Evolutionary conservation across 148 eudicot genomes (phyloP).

Genomic region (Arbutus unedo): DNA sequence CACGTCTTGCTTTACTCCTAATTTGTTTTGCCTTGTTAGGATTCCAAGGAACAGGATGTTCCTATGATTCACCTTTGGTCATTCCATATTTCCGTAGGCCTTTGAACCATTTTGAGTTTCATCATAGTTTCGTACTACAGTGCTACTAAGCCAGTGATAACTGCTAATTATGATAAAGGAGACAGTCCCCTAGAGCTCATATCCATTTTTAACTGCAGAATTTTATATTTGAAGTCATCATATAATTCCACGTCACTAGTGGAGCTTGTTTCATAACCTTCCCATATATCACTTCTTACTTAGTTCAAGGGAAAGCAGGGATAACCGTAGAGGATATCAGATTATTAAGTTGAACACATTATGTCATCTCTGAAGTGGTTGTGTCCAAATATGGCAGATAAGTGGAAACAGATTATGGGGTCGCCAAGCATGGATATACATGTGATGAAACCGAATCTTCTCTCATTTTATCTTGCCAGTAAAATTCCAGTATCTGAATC

Average conservation of each 20-base stretch:
- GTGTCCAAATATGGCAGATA: constrained; percentile 50
- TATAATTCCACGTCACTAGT: not conserved
- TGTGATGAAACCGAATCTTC: constrained; percentile 63
- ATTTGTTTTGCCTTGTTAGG: not conserved
- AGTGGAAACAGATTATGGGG: constrained; percentile 85
- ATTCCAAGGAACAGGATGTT: not conserved
- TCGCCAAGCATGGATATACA: constrained; percentile 69
- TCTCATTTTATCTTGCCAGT: constrained; percentile 86
- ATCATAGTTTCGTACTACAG: not conserved
- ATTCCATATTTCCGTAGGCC: not conserved
- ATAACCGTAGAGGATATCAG: not conserved
- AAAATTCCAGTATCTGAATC: constrained; percentile 88
- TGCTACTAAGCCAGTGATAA: not conserved
- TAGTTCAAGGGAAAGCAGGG: not conserved
- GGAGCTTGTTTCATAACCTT: not conserved
- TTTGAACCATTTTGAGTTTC: not conserved
- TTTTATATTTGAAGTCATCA: not conserved
- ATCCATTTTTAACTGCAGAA: not conserved
- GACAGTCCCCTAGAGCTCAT: not conserved
- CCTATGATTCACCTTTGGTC: not conserved
- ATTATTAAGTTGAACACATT: not conserved
- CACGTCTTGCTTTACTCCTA: not conserved
- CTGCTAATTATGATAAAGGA: not conserved
- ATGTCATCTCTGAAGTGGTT: not conserved
- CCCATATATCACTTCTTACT: not conserved